phyloP scores from a whole-genome alignment of 352 stramenopile species.

The Phytopythium aichiense region DNA sequence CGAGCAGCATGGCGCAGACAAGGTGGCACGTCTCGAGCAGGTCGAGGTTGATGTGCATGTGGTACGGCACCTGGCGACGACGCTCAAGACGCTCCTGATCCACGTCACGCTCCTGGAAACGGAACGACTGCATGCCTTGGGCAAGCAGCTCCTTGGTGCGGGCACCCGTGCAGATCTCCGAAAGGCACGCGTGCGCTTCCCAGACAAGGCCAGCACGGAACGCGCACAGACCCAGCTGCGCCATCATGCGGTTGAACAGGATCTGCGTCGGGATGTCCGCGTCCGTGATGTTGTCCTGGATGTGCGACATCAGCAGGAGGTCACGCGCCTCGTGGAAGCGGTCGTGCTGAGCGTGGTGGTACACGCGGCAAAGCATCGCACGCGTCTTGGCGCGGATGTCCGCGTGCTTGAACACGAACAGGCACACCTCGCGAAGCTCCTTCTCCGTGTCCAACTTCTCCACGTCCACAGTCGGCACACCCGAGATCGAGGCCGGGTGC shows the following conservation, averaged over 20 bases:
- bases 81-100: slow-evolving; percentile 98
- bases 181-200: slow-evolving; percentile 96
- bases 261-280: slow-evolving; percentile 96
- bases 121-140: slow-evolving; percentile 92
- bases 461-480: slow-evolving; percentile 68
- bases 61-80: slow-evolving; percentile 96
- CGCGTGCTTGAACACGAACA: slow-evolving; percentile 93
- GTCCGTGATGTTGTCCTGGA: slow-evolving; percentile 95
- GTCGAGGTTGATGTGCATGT: slow-evolving; percentile 99
- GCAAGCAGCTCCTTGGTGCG: slow-evolving; percentile 96
- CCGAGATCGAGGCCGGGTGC: slow-evolving; percentile 72
- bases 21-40: slow-evolving; percentile 97
- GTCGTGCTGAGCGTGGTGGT: slow-evolving; percentile 97
- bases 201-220: slow-evolving; percentile 95
- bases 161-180: slow-evolving; percentile 94
- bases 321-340: slow-evolving; percentile 98
- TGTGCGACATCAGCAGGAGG: slow-evolving; percentile 97
- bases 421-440: slow-evolving; percentile 86
- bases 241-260: slow-evolving; percentile 96
- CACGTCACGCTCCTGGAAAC: slow-evolving; percentile 91
- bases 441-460: slow-evolving; percentile 67
- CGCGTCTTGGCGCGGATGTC: slow-evolving; percentile 92
- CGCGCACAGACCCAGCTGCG: slow-evolving; percentile 92
- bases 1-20: slow-evolving; percentile 97
- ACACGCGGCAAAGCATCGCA: slow-evolving; percentile 98